A percentile compares a stretch with the other conserved stretches of the same genome.
Evolutionary conservation across 805 yeast genomes (phyloP).

Genomic region (Myxozyma neotropica): DNA sequence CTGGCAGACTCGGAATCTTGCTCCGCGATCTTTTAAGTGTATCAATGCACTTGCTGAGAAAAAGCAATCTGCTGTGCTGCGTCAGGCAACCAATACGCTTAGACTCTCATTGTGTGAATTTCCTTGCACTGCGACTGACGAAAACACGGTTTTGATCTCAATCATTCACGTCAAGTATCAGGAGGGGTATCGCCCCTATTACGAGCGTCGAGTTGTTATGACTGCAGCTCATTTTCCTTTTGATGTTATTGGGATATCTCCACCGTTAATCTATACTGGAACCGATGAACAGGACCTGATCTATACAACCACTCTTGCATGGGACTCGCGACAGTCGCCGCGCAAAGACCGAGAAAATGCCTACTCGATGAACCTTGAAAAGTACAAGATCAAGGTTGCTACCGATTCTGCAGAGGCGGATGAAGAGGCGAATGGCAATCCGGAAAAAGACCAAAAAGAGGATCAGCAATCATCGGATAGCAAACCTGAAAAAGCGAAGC

Average conservation of each 20-base stretch:
- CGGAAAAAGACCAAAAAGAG: not conserved
- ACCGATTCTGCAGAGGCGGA: not conserved
- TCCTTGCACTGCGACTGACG: slow-evolving; percentile 32
- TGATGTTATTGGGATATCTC: slow-evolving; percentile 31
- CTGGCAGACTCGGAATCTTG: slow-evolving; percentile 28
- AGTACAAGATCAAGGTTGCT: slow-evolving; percentile 11
- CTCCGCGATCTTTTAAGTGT: slow-evolving; percentile 30
- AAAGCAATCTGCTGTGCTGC: slow-evolving; percentile 18
- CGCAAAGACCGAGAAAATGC: slow-evolving; percentile 25
- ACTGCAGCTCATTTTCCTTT: slow-evolving; percentile 30
- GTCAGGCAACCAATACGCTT: slow-evolving; percentile 30
- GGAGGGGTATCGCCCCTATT: slow-evolving; percentile 31
- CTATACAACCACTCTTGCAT: slow-evolving; percentile 23
- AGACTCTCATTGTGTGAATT: slow-evolving; percentile 31
- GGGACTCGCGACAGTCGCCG: slow-evolving; percentile 30
- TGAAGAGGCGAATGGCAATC: too few relatives aligned
- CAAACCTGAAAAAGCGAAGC: slow-evolving; percentile 13
- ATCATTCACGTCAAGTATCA: slow-evolving; percentile 30
- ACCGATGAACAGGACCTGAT: slow-evolving; percentile 25
- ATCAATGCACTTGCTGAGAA: slow-evolving; percentile 13
- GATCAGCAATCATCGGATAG: not conserved
- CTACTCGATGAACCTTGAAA: slow-evolving; percentile 3
- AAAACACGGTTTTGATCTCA: slow-evolving; percentile 31
- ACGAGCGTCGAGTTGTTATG: slow-evolving; percentile 30
- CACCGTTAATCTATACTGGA: slow-evolving; percentile 27